Percentiles rank a stretch among this genome's conserved stretches.
These are phyloP conservation scores for Phytophthora litchii DNA, from an alignment of 352 stramenopile species.

Conservation along the genomic window DNA sequence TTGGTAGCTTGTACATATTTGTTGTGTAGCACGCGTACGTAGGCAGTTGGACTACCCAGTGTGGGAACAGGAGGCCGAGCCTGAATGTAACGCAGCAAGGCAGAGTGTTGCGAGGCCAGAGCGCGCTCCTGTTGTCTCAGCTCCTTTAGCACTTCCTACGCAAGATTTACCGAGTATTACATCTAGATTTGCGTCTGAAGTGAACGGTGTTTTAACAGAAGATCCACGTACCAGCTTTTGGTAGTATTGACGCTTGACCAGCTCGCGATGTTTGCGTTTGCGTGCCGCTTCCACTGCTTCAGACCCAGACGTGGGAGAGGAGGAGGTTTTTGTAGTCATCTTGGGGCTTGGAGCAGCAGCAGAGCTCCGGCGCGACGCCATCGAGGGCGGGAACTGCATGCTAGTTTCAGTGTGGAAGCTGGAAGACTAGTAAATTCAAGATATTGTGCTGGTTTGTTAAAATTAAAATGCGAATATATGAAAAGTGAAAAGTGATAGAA, in stretches of 20 bases:
- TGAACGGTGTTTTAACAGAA: neutral
- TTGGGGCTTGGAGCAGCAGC: slow-evolving; percentile 8
- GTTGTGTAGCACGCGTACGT: slow-evolving; percentile 15
- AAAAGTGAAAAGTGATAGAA: neutral
- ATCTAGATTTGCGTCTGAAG: neutral
- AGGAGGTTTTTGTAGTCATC: slow-evolving; percentile 2
- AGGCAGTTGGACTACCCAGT: slow-evolving; percentile 9
- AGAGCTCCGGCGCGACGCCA: slow-evolving; percentile 15
- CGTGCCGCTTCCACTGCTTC: slow-evolving; percentile 29
- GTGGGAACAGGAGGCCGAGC: slow-evolving; percentile 11
- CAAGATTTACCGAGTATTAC: neutral
- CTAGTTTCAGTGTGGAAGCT: slow-evolving; percentile 1
- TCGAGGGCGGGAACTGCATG: neutral
- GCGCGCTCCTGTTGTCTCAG: slow-evolving; percentile 34
- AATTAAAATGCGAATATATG: too few species aligned
- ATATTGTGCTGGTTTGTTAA: too few species aligned
- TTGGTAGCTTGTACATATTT: slow-evolving; percentile 33
- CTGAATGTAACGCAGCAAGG: slow-evolving; percentile 21
- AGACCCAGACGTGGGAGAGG: slow-evolving; percentile 5
- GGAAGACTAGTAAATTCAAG: neutral
- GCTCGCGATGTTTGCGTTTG: slow-evolving; percentile 38
- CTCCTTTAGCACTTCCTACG: slow-evolving; percentile 39
- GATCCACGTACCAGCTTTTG: slow-evolving; percentile 31
- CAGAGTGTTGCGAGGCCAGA: slow-evolving; percentile 41
- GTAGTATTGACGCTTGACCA: slow-evolving; percentile 42